Percentiles rank a stretch among this genome's conserved stretches.
phyloP scores from a whole-genome alignment of 2,329 filamentous ascomycete species.

The Alternaria alternata region DNA sequence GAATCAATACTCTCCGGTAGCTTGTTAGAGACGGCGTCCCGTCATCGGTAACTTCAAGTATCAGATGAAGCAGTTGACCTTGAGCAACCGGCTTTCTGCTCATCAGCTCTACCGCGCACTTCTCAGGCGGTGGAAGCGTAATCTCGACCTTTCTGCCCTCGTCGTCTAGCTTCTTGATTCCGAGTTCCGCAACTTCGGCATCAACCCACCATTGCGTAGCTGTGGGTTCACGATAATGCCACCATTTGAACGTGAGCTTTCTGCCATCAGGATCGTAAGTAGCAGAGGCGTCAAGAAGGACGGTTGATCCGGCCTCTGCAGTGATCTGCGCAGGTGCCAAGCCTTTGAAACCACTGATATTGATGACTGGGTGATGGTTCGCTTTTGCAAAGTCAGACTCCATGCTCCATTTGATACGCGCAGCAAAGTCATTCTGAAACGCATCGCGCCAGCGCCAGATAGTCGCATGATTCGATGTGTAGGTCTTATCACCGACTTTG shows the following conservation, averaged over 20 bases:
- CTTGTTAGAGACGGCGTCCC: slow-evolving; percentile 57
- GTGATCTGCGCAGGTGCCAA: slow-evolving; percentile 52
- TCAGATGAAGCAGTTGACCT: slow-evolving; percentile 59
- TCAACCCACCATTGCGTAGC: slow-evolving; percentile 56
- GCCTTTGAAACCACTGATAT: slow-evolving; percentile 54
- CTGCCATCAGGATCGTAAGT: slow-evolving; percentile 59
- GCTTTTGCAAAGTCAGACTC: slow-evolving; percentile 44
- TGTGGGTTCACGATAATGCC: slow-evolving; percentile 57
- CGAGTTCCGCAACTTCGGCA: slow-evolving; percentile 52
- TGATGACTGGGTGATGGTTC: slow-evolving; percentile 59
- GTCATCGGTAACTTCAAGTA: slow-evolving; percentile 59
- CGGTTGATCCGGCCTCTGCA: slow-evolving; percentile 51
- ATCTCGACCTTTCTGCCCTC: slow-evolving; percentile 47
- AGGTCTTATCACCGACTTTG: slow-evolving; percentile 42
- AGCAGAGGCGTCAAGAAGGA: slow-evolving; percentile 56
- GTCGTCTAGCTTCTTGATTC: slow-evolving; percentile 40
- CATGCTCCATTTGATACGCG: slow-evolving; percentile 58
- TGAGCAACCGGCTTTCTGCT: slow-evolving; percentile 48
- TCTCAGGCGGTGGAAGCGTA: slow-evolving; percentile 54
- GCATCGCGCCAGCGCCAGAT: slow-evolving; percentile 64
- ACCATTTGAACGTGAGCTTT: slow-evolving; percentile 59
- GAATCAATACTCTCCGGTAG: slow-evolving; percentile 57
- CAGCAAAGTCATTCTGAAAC: slow-evolving; percentile 62
- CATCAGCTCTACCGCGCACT: slow-evolving; percentile 50
- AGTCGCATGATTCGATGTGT: slow-evolving; percentile 57